These are phyloP conservation scores for Theileria sp. DNA, from an alignment of 169 alveolate genomes.

Conservation along the genomic window DNA sequence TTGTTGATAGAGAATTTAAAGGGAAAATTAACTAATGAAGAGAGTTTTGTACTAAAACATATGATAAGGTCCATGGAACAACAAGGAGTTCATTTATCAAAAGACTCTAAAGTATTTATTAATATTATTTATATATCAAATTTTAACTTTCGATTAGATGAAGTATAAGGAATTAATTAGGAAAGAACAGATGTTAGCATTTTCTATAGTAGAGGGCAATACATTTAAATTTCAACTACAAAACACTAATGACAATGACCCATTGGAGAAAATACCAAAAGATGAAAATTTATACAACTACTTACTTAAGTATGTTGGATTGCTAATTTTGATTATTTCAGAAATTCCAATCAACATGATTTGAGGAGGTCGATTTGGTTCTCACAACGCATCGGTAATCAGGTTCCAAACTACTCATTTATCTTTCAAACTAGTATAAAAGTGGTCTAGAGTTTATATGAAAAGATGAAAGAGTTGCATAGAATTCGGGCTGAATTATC, in stretches of 20 bases:
- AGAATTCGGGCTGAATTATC: conserved; percentile 22
- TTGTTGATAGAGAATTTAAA: conserved; percentile 32
- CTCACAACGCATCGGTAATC: conserved; percentile 48
- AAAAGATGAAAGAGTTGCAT: conserved; percentile 24
- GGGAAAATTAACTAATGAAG: conserved; percentile 57
- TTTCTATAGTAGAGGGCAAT: conserved; percentile 27
- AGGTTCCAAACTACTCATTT: neutral
- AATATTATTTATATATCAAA: conserved; percentile 21
- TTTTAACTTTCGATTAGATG: conserved; percentile 26
- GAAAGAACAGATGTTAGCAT: conserved; percentile 45
- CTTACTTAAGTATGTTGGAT: neutral
- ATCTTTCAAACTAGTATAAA: neutral
- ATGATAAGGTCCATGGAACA: conserved; percentile 76
- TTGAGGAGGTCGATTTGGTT: conserved; percentile 44
- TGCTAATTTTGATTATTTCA: neutral
- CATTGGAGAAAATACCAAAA: neutral
- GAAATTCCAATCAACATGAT: conserved; percentile 32
- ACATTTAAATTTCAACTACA: conserved; percentile 8
- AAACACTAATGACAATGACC: neutral
- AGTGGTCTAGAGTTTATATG: neutral
- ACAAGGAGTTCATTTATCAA: conserved; percentile 74
- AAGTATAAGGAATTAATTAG: conserved; percentile 19
- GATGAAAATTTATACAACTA: neutral
- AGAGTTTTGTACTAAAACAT: conserved; percentile 65
- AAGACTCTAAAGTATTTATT: conserved; percentile 44